Evolutionary conservation across 768 basidiomycete genomes (phyloP).

Genomic region (Suillus occidentalis): DNA sequence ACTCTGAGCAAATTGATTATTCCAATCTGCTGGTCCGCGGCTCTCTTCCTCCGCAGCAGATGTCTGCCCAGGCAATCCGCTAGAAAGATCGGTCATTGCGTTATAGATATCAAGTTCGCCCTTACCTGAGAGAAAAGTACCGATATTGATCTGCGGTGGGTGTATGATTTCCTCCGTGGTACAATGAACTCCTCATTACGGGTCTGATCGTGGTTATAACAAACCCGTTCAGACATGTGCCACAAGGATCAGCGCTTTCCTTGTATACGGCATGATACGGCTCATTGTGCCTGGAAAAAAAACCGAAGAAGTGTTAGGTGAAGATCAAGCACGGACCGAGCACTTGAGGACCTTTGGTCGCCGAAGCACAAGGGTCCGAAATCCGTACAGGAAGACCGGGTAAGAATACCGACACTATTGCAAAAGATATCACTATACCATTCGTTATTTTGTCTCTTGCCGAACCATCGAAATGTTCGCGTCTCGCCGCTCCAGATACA

Average conservation of each 20-base stretch:
- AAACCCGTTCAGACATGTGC: not conserved
- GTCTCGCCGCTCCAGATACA: not conserved
- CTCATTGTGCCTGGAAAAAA: not conserved
- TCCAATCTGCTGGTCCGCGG: not conserved
- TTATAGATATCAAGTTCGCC: not conserved
- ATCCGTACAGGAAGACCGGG: constrained; percentile 3
- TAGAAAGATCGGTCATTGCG: not conserved
- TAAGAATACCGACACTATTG: constrained; percentile 1
- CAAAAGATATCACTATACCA: not conserved
- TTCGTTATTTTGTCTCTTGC: not conserved
- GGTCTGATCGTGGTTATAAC: not conserved
- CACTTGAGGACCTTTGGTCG: not conserved
- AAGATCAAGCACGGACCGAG: not conserved
- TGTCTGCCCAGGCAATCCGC: not conserved
- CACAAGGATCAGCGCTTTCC: not conserved
- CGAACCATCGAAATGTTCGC: not conserved
- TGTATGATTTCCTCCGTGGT: not conserved
- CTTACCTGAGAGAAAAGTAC: not conserved
- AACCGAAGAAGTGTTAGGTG: not conserved
- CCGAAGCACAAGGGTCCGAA: constrained; percentile 2
- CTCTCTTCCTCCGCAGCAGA: not conserved
- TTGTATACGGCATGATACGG: not conserved
- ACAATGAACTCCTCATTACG: not conserved
- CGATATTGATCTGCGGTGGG: not conserved
- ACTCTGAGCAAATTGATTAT: not conserved